Evolutionary conservation across 352 stramenopile species (phyloP), one percentile per base, ranked within the genome.

Genomic region (Peronospora destructor): DNA sequence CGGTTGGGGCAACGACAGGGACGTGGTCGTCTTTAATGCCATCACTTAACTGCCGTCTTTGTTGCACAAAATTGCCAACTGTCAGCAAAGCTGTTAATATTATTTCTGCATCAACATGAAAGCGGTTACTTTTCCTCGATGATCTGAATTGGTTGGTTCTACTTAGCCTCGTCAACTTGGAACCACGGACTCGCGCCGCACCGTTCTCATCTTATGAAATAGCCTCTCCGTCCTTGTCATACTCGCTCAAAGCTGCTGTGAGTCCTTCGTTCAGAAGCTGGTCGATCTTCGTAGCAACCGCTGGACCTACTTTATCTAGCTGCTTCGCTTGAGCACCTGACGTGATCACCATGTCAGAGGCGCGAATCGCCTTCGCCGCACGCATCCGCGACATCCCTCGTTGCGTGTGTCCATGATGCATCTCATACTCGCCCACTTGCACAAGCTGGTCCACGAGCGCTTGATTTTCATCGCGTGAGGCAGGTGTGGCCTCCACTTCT

Each of bases 391-490:
- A 56, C 2, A 81, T 46, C 5, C 76, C 76, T 9, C 74, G 69
- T 53, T 87, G 76, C 2, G 67, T 64, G 44, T 69, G 58, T 0
- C 74, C 70, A 5, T 61, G 55, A 11, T 51, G 35, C 52, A 83
- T 55, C 29, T 90, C 78, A 17, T 70, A 85, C 35, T 85, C 62
- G 13, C 71, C 76, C 12, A 90, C 53, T 37, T 76, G 44, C 38
- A 83, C 46, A 3, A 90, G 43, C 43, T 79, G 58, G 23, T 87
- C 64, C 25, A 87, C 76, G 1, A 90, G 58, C 16, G 56, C 14
- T 48, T 87, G 73, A 57, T 90, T 90, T 35, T 83, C 68, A 4
- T 25, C 17, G 19, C 50, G 44, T 21, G 28, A 45, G 0, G 72
- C 75, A 4, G 59, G 69, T n/a, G 49, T 53, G 7, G 65, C 61